Conservation (phyloP, 768 basidiomycete genomes). For the Polyporus arcularius region DNA sequence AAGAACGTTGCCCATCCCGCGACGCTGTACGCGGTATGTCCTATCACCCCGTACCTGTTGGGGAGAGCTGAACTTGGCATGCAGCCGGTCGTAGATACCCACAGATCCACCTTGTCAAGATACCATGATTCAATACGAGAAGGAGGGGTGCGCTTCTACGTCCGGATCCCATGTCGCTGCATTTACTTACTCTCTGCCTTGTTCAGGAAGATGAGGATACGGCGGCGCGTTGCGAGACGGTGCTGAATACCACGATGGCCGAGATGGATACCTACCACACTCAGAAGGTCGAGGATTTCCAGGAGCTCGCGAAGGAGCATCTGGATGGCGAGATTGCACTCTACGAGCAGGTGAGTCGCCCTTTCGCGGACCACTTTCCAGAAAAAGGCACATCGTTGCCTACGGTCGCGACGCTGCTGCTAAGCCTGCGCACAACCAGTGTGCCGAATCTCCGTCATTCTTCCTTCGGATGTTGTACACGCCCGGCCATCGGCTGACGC, state of each 20-base stretch:
- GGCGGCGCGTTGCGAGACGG: conserved; percentile 80
- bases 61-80: not conserved
- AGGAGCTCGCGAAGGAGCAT: conserved; percentile 58
- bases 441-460: not conserved
- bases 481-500: not conserved
- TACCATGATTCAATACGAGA: conserved; percentile 55
- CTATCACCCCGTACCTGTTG: not conserved
- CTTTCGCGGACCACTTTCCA: not conserved
- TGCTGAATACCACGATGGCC: conserved; percentile 85
- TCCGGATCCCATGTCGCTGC: too few relatives aligned
- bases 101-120: conserved; percentile 64
- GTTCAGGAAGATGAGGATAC: conserved; percentile 63
- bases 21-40: conserved; percentile 64
- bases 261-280: conserved; percentile 82
- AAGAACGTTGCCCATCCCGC: conserved; percentile 78
- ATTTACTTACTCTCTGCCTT: not conserved
- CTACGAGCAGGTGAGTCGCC: conserved; percentile 60
- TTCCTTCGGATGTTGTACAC: not conserved
- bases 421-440: too few relatives aligned
- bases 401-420: not conserved
- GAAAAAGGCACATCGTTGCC: too few relatives aligned
- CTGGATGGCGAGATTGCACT: conserved; percentile 78
- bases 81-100: conserved; percentile 75
- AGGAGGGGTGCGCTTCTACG: conserved; percentile 33
- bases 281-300: conserved; percentile 74